These are phyloP conservation scores for Trichomonas gallinae DNA, from an alignment of 208 protist species.

Conservation along the genomic window DNA sequence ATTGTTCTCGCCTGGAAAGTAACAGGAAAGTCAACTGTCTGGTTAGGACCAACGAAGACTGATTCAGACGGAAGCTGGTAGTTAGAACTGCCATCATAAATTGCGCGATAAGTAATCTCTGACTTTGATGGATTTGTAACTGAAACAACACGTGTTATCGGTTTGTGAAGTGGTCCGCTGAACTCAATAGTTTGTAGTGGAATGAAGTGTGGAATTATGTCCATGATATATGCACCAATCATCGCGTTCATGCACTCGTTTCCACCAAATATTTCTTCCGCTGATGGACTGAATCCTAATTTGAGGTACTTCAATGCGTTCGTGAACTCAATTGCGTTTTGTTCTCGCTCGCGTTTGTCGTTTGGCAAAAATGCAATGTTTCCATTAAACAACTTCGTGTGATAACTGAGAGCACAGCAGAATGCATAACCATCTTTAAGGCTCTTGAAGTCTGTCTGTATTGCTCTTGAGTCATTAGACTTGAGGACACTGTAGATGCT, in stretches of 20 bases:
- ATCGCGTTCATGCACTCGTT: neutral
- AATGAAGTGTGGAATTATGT: neutral
- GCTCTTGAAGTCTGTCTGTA: neutral
- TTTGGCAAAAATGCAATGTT: neutral
- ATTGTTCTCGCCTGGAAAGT: neutral
- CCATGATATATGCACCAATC: neutral
- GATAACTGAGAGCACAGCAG: neutral
- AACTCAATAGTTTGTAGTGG: neutral
- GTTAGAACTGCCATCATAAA: neutral
- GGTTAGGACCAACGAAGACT: neutral
- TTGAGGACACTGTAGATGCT: neutral
- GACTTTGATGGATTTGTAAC: neutral
- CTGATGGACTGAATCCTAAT: neutral
- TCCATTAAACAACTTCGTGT: neutral
- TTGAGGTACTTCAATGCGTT: neutral
- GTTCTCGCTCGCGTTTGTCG: neutral
- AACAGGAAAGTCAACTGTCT: neutral
- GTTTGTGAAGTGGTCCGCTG: neutral
- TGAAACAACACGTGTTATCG: neutral
- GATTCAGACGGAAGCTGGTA: neutral
- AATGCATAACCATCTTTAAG: neutral
- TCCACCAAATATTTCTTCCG: neutral
- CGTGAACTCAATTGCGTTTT: neutral
- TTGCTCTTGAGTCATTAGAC: too few species aligned
- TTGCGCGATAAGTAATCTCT: neutral